These are phyloP conservation scores for Rhodotorula sphaerocarpa DNA, from an alignment of 768 basidiomycete genomes.

Conservation along the genomic window DNA sequence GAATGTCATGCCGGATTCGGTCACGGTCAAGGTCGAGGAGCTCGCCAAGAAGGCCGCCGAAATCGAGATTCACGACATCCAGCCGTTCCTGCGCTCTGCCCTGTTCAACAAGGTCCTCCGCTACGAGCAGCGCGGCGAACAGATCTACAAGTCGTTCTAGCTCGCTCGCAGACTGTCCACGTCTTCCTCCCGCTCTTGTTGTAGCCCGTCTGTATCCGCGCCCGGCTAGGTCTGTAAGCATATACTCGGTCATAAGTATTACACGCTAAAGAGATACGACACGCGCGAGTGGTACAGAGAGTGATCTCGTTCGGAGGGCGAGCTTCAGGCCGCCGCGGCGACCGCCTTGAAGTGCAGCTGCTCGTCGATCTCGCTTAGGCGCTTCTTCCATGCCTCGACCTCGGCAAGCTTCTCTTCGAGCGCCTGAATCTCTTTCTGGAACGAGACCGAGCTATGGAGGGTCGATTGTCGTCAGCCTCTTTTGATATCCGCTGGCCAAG, in stretches of 20 bases:
- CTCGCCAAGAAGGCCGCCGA: constrained; percentile 89
- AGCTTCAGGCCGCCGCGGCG: not conserved
- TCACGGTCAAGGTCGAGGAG: constrained; percentile 68
- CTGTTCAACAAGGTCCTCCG: constrained; percentile 52
- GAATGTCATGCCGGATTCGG: constrained; percentile 61
- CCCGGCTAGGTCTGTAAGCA: too few relatives aligned
- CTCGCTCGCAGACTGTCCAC: too few relatives aligned
- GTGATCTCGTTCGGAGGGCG: not conserved
- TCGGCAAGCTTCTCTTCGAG: constrained; percentile 62
- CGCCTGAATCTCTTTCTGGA: constrained; percentile 63
- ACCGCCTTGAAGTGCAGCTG: constrained; percentile 32
- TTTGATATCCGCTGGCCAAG: too few relatives aligned
- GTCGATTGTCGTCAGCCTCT: not conserved
- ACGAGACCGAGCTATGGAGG: constrained; percentile 48
- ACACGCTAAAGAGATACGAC: not conserved
- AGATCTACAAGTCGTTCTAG: constrained; percentile 16
- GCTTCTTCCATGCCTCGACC: constrained; percentile 63
- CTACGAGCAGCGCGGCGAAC: constrained; percentile 17
- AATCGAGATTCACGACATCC: constrained; percentile 85
- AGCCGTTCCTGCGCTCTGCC: constrained; percentile 73
- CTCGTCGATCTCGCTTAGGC: constrained; percentile 41
- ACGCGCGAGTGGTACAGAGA: not conserved
- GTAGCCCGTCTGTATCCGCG: not conserved
- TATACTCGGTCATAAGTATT: not conserved
- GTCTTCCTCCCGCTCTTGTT: too few relatives aligned